Evolutionary conservation across 129 eudicot species (phyloP), one percentile per base, ranked within the genome.

Genomic region (Helichrysum umbraculigerum): DNA sequence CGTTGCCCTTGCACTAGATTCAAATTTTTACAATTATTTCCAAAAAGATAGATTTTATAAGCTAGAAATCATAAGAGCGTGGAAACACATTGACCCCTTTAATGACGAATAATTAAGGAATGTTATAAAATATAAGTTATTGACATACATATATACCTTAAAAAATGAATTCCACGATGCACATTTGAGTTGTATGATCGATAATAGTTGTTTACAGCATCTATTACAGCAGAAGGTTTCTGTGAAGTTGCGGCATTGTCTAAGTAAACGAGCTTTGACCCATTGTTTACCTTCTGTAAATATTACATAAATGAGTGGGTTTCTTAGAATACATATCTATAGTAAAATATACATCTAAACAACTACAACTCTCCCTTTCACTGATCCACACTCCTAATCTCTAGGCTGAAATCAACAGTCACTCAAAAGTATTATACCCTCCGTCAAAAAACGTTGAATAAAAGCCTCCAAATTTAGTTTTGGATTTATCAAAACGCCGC

Each of bases 191-290:
- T 95, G 77, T 89, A 95, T 34, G 85, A 76, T 83, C 86, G 91
- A 35, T 95, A 95, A 78, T 95, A 95, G 66, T 85, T 78, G 75
- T 77, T 85, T 76, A 91, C 81, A 50, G 97, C 89, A 51, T 87
- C 85, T 79, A 95, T 72, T 12, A 95, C 99, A 72, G 85, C 88
- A 33, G 88, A 60, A 19, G 99, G 99, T 91, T 95, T 95, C 86
- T 95, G 99, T 16, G 99, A 95, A 32, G 99, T 95, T 59, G 99
- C 99, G 29, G 96, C 99, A 88, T 87, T 95, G 80, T 95, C 99
- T 83, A 95, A 81, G 82, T 95, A 95, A 64, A 95, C 96, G 9
- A 95, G 94, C 82, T 85, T 89, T 52, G 85, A 85, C 41, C 95
- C 96, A 79, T 95, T 89, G 76, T 74, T 59, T 76, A 95, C 82